Conservation (phyloP, 441 rosid species). For the Mallotus japonicus region DNA sequence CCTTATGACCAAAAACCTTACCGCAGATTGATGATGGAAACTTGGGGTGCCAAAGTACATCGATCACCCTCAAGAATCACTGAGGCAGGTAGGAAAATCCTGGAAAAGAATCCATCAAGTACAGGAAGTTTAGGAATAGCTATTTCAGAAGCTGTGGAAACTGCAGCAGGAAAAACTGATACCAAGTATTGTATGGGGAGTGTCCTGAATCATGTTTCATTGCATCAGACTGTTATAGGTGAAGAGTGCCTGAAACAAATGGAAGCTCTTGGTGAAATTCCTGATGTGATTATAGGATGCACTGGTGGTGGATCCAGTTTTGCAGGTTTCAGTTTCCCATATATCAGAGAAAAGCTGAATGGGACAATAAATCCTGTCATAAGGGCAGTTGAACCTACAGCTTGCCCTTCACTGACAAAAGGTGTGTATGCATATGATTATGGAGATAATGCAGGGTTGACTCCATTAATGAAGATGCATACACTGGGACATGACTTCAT, state of each 20-base stretch:
- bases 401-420: slow-evolving; percentile 86
- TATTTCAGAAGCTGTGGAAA: slow-evolving; percentile 91
- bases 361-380: slow-evolving; percentile 81
- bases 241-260: slow-evolving; percentile 86
- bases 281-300: slow-evolving; percentile 88
- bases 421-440: slow-evolving; percentile 84
- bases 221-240: slow-evolving; percentile 90
- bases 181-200: slow-evolving; percentile 91
- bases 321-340: slow-evolving; percentile 89
- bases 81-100: slow-evolving; percentile 61
- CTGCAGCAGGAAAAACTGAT: slow-evolving; percentile 61
- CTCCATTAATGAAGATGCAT: slow-evolving; percentile 99
- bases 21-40: slow-evolving; percentile 92
- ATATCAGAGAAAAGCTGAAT: slow-evolving; percentile 77
- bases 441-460: slow-evolving; percentile 85
- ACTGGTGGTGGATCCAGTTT: slow-evolving; percentile 96
- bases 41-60: slow-evolving; percentile 96
- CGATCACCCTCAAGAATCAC: slow-evolving; percentile 81
- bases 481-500: slow-evolving; percentile 95
- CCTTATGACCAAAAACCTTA: slow-evolving; percentile 91
- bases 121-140: slow-evolving; percentile 97
- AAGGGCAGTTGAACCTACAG: slow-evolving; percentile 83
- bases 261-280: slow-evolving; percentile 79
- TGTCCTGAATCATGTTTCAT: slow-evolving; percentile 83
- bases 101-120: slow-evolving; percentile 56